Conservation (phyloP, 768 basidiomycete genomes). For the Phanerochaete carnosa region DNA sequence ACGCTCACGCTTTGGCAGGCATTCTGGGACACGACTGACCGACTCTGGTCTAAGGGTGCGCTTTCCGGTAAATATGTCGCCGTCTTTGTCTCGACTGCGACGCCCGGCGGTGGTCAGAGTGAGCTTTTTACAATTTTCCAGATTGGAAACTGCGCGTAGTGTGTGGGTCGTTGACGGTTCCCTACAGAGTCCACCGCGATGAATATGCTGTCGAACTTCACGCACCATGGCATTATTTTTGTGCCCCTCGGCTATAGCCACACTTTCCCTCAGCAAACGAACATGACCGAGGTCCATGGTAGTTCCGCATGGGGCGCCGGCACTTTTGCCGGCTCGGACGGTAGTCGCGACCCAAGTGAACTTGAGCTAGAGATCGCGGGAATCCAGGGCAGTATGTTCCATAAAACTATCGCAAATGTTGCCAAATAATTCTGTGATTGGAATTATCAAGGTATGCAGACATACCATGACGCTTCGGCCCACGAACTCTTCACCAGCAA, state of each 20-base stretch:
- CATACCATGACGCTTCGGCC: too few species aligned
- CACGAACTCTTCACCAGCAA: too few species aligned
- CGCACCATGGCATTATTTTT: constrained; percentile 52
- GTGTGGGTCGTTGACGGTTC: background rate
- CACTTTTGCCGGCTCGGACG: constrained; percentile 52
- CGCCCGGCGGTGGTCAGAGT: constrained; percentile 74
- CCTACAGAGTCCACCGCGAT: constrained; percentile 31
- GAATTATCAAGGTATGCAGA: background rate
- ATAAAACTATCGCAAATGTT: constrained; percentile 2
- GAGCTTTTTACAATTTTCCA: constrained; percentile 23
- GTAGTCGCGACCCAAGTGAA: constrained; percentile 42
- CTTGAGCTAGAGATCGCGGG: constrained; percentile 10
- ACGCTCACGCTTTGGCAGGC: constrained; percentile 30
- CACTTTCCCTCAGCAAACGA: constrained; percentile 35
- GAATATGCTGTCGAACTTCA: constrained; percentile 41
- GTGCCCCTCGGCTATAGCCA: constrained; percentile 53
- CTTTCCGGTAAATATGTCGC: constrained; percentile 74
- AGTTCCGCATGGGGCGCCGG: constrained; percentile 82
- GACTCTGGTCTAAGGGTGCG: constrained; percentile 54
- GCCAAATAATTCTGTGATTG: background rate
- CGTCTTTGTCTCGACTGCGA: constrained; percentile 68
- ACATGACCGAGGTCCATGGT: constrained; percentile 43
- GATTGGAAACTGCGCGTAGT: background rate
- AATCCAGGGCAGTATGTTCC: constrained; percentile 13
- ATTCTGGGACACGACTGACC: constrained; percentile 76